These are phyloP conservation scores for Penicillium waksmanii DNA, from an alignment of 495 filamentous ascomycete species.

Conservation along the genomic window DNA sequence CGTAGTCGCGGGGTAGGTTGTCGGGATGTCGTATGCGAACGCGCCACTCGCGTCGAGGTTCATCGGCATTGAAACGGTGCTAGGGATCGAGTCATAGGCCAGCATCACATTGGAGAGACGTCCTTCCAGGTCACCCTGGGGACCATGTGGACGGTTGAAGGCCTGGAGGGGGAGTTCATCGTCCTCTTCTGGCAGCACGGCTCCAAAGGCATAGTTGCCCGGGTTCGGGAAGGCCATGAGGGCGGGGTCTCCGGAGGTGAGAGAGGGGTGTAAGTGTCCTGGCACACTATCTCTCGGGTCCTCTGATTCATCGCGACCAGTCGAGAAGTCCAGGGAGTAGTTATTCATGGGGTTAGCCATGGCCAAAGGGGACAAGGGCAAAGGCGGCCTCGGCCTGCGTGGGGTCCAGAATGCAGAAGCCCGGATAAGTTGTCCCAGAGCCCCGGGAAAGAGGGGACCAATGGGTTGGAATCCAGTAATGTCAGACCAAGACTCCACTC, in stretches of 20 bases:
- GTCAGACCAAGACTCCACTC: constrained; percentile 20
- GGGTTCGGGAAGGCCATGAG: constrained; percentile 23
- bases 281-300: constrained; percentile 8
- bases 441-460: constrained; percentile 29
- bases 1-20: constrained; percentile 27
- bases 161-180: constrained; percentile 20
- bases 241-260: constrained; percentile 19
- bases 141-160: constrained; percentile 17
- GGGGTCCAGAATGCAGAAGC: constrained; percentile 33
- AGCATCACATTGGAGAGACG: constrained; percentile 35
- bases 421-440: constrained; percentile 32
- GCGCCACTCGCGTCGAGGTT: constrained; percentile 24
- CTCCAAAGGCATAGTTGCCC: constrained; percentile 23
- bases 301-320: constrained; percentile 16
- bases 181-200: constrained; percentile 31
- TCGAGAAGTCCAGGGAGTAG: constrained; percentile 17
- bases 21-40: constrained; percentile 35
- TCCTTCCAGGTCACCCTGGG: constrained; percentile 25
- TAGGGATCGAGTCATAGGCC: constrained; percentile 34
- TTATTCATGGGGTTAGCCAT: constrained; percentile 25
- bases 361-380: constrained; percentile 1
- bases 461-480: constrained; percentile 21
- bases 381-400: constrained; percentile 26
- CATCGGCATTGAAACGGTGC: constrained; percentile 28
- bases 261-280: constrained; percentile 12